These are phyloP conservation scores for Glebionis coronaria DNA, from an alignment of 129 eudicot species.

Conservation along the genomic window DNA sequence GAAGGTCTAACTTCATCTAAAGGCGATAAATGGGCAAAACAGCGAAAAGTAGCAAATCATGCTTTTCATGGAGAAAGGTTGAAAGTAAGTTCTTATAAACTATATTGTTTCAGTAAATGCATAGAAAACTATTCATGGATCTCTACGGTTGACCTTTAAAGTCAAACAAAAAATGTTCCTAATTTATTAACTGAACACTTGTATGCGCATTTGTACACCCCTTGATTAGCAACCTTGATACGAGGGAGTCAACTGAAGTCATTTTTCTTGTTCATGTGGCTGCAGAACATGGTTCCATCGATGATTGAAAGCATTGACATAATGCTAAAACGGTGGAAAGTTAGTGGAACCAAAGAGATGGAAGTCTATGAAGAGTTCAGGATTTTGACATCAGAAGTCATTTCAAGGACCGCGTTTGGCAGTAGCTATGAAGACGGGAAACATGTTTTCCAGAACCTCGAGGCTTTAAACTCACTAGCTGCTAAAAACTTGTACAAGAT, in stretches of 20 bases:
- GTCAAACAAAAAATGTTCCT: not conserved
- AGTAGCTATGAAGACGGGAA: constrained; percentile 33
- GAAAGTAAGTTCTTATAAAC: constrained; percentile 3
- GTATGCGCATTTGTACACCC: no score
- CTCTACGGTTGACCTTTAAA: not conserved
- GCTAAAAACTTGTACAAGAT: not conserved
- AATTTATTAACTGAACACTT: not conserved
- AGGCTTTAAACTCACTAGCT: not conserved
- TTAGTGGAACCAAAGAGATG: constrained; percentile 21
- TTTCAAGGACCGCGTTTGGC: constrained; percentile 31
- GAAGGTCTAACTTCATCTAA: constrained; percentile 27
- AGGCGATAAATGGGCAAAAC: constrained; percentile 43
- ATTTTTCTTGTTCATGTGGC: constrained; percentile 1
- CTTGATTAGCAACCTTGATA: not conserved
- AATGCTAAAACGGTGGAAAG: constrained; percentile 41
- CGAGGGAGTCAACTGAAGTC: not conserved
- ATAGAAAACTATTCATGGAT: not conserved
- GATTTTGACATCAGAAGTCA: constrained; percentile 30
- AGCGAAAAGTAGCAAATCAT: constrained; percentile 38
- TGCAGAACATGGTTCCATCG: constrained; percentile 32
- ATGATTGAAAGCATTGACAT: constrained; percentile 33
- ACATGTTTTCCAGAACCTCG: constrained; percentile 23
- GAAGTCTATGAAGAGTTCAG: constrained; percentile 36
- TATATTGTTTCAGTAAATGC: not conserved
- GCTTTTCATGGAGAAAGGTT: constrained; percentile 42